Conservation (phyloP, 208 protist species). For the Balamuthia mandrillaris region DNA sequence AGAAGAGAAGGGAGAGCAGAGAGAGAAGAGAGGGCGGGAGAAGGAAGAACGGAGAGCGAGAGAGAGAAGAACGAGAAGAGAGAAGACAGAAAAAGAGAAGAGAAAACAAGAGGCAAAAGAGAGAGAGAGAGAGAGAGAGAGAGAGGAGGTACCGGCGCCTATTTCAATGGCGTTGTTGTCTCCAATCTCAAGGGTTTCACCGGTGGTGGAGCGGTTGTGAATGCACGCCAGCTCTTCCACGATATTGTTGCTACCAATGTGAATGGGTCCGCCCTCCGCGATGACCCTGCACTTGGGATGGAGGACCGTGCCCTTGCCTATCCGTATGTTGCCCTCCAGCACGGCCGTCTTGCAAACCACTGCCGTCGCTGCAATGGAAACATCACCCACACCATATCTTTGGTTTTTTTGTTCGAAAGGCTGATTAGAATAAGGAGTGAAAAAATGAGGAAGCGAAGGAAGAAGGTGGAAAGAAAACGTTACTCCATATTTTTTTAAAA, state of each 20-base stretch:
- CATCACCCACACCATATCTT: too few species aligned
- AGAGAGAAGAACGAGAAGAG: neutral
- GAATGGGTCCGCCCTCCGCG: neutral
- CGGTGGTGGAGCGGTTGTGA: too few species aligned
- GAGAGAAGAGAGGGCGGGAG: neutral
- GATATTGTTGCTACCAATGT: constrained; percentile 4
- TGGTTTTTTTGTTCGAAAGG: too few species aligned
- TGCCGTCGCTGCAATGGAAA: neutral
- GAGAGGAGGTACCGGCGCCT: neutral
- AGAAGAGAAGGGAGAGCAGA: neutral
- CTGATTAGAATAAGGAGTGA: too few species aligned
- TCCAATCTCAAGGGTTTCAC: neutral
- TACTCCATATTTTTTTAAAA: too few species aligned
- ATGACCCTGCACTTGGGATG: constrained; percentile 2
- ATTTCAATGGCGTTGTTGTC: constrained; percentile 21
- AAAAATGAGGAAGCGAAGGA: too few species aligned
- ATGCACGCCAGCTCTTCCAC: neutral
- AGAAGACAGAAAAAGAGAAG: neutral
- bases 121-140: neutral
- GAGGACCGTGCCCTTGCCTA: neutral
- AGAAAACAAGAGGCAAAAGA: neutral
- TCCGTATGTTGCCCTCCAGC: constrained; percentile 3
- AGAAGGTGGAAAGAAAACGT: too few species aligned
- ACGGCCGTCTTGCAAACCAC: neutral
- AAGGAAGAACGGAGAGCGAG: neutral